Percentiles rank a stretch among this genome's conserved stretches.
phyloP scores from a whole-genome alignment of 352 stramenopile genomes.

The Blastocystis sp. region DNA sequence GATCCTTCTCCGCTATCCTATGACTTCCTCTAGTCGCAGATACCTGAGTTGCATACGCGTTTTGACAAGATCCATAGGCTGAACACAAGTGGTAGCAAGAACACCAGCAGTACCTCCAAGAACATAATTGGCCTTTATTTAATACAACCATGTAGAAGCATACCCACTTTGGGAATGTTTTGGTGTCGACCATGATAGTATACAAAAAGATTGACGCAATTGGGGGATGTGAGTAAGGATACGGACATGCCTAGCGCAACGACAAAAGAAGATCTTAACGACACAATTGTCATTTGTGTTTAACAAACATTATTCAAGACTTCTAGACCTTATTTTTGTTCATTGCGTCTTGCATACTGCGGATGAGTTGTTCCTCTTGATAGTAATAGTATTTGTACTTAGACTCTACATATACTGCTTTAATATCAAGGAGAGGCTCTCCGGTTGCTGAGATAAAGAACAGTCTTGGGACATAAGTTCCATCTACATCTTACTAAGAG shows the following conservation, averaged over 20 bases:
- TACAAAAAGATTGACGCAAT: constrained; percentile 31
- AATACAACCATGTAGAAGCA: not conserved
- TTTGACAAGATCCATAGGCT: constrained; percentile 62
- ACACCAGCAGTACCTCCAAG: constrained; percentile 34
- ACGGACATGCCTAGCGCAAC: not conserved
- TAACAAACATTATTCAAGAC: not conserved
- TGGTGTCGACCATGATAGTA: constrained; percentile 58
- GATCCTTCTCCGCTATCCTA: constrained; percentile 20
- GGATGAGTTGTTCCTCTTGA: constrained; percentile 2
- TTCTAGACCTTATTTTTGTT: not conserved
- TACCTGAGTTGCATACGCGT: constrained; percentile 62
- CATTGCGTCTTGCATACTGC: not conserved
- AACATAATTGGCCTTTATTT: constrained; percentile 49
- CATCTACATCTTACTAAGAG: not conserved
- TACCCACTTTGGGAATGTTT: constrained; percentile 54
- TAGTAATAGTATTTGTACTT: constrained; percentile 40
- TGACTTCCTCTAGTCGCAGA: not conserved
- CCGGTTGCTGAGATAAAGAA: constrained; percentile 19
- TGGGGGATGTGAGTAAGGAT: not conserved
- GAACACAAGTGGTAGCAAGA: constrained; percentile 50
- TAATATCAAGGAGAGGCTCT: not conserved
- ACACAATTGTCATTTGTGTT: not conserved
- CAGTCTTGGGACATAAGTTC: constrained; percentile 27
- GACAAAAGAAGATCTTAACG: not conserved
- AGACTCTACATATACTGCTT: not conserved